Evolutionary conservation across 139 green algal genomes (phyloP).

Genomic region (Tetraselmis chui): DNA sequence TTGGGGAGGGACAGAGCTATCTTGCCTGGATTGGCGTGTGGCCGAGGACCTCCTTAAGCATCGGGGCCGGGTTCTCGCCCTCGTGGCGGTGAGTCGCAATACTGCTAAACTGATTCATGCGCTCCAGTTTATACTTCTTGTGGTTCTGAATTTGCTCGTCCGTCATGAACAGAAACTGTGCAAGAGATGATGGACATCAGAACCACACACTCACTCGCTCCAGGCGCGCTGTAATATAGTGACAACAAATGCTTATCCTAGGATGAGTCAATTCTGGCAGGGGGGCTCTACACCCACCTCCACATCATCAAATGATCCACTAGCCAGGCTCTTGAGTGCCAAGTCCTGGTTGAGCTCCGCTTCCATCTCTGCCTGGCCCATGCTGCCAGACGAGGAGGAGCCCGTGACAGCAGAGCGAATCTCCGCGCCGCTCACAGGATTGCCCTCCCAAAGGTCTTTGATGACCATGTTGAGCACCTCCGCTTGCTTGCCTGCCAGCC

Average conservation of each 20-base stretch:
- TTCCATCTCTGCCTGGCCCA: background rate
- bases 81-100: background rate
- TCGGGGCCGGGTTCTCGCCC: conserved; percentile 20
- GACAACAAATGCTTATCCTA: no score
- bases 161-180: background rate
- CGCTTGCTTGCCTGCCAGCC: conserved; percentile 68
- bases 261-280: background rate
- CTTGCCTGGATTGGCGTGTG: conserved; percentile 92
- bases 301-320: background rate
- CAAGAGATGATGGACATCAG: no score
- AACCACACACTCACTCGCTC: no score
- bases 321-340: background rate
- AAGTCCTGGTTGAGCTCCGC: background rate
- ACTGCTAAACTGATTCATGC: background rate
- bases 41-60: conserved; percentile 95
- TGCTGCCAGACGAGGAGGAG: background rate
- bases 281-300: background rate
- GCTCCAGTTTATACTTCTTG: background rate
- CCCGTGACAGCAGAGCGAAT: background rate
- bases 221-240: no score
- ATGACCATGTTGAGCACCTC: conserved; percentile 90
- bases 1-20: background rate
- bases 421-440: conserved; percentile 50
- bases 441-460: conserved; percentile 59
- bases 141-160: background rate